Evolutionary conservation across 192 early-diverging fungal genomes (phyloP), one percentile per base, ranked within the genome.

Genomic region (Rhizophlyctis rosea): DNA sequence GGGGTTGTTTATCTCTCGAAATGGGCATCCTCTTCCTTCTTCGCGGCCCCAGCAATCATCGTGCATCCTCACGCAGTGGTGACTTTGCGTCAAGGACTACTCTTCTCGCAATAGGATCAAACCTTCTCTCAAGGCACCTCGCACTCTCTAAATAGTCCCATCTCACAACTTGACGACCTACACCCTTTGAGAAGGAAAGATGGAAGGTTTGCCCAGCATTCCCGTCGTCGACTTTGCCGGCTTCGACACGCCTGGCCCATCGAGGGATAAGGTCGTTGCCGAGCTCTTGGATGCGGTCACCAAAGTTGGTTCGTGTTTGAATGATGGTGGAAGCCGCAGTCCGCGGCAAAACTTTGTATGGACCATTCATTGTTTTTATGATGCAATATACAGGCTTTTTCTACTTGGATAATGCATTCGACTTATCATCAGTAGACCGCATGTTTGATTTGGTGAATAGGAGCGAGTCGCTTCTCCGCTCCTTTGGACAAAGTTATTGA

Each of bases 191-290:
- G n/a, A n/a, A n/a, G n/a, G n/a, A n/a, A n/a, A n/a, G n/a, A n/a
- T n/a, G n/a, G n/a, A n/a, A n/a, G n/a, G n/a, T n/a, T n/a, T n/a
- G n/a, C n/a, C n/a, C n/a, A n/a, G n/a, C 25, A 88, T 88, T 60
- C 87, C 87, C 11, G 62, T 87, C 14, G 73, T 88, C 57, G 87
- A 88, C 61, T 88, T 88, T 56, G 55, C 70, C 24, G 33, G 68
- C 29, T 85, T 86, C 59, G 14, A 28, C 16, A 44, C 24, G 25
- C 71, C 64, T 0, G 69, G 84, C 49, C n/a, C n/a, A n/a, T n/a
- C n/a, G n/a, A 73, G 71, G 16, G 24, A 55, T 1, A 67, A 65
- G 36, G 76, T 80, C 34, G 75, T 76, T 2, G 62, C 73, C 30
- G 58, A 81, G 35, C 64, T 88, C 9, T 44, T 69, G 33, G 70